Evolutionary conservation across 106 monocot genomes (phyloP).

Genomic region (Chionographis japonica): DNA sequence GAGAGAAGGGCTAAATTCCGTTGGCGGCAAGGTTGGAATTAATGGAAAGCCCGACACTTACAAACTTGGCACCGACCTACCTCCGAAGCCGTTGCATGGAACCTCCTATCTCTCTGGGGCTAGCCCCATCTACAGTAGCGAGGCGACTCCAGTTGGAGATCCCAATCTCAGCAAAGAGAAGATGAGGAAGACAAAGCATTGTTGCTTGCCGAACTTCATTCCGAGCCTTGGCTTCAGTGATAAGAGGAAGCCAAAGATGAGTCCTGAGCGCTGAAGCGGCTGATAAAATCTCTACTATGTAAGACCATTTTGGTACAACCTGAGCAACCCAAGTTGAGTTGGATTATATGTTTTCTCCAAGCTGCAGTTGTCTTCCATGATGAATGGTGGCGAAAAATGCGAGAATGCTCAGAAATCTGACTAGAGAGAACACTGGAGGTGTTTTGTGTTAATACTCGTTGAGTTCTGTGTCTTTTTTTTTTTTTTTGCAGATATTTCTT

Average conservation of each 20-base stretch:
- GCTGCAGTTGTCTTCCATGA: no score
- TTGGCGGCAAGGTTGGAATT: neutral
- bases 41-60: neutral
- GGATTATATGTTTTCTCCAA: no score
- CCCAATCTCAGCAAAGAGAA: conserved; percentile 6
- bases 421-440: no score
- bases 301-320: no score
- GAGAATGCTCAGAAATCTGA: no score
- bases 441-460: no score
- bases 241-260: conserved; percentile 13
- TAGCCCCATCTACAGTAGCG: neutral
- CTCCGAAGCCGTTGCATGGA: neutral
- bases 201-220: conserved; percentile 28
- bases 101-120: conserved; percentile 7
- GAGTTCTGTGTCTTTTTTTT: no score
- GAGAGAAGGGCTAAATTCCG: neutral
- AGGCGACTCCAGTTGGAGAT: neutral
- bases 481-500: no score
- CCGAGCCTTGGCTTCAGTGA: conserved; percentile 9
- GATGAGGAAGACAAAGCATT: conserved; percentile 7
- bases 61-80: neutral
- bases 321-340: neutral
- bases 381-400: no score
- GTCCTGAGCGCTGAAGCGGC: neutral
- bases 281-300: neutral